Conservation (phyloP, 2,329 filamentous ascomycete genomes). For the Periconia digitata region DNA sequence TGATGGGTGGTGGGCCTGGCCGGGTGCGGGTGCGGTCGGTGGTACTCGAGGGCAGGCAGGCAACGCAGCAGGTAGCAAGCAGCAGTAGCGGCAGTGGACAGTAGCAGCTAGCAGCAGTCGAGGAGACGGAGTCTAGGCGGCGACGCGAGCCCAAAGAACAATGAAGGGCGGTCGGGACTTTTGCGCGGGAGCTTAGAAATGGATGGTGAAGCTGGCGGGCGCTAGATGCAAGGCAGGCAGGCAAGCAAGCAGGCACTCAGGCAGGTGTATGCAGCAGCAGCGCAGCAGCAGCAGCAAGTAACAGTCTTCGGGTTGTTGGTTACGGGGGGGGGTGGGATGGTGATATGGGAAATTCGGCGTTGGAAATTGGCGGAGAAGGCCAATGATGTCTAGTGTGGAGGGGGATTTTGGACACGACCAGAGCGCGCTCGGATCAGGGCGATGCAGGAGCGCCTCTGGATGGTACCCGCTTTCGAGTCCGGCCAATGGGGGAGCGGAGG, state of each 20-base stretch:
- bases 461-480: background rate
- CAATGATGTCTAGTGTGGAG: conserved; percentile 26
- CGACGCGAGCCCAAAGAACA: no score
- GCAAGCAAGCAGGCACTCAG: conserved; percentile 4
- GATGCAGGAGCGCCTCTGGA: background rate
- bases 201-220: conserved; percentile 16
- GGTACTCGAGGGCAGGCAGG: background rate
- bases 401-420: conserved; percentile 26
- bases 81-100: no score
- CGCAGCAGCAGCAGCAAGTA: conserved; percentile 9
- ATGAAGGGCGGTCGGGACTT: no score
- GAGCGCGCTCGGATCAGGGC: conserved; percentile 18
- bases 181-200: conserved; percentile 1
- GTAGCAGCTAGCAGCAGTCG: no score
- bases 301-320: background rate
- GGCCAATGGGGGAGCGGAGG: conserved; percentile 3
- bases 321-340: background rate
- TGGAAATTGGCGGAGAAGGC: conserved; percentile 25
- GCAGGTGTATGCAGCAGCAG: conserved; percentile 29
- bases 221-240: conserved; percentile 20
- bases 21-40: background rate
- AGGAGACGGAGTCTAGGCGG: no score
- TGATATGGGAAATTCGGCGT: conserved; percentile 11
- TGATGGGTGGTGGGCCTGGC: background rate
- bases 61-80: background rate